These are phyloP conservation scores for Graphium sp. DNA, from an alignment of 2,329 filamentous ascomycete species.

Conservation along the genomic window DNA sequence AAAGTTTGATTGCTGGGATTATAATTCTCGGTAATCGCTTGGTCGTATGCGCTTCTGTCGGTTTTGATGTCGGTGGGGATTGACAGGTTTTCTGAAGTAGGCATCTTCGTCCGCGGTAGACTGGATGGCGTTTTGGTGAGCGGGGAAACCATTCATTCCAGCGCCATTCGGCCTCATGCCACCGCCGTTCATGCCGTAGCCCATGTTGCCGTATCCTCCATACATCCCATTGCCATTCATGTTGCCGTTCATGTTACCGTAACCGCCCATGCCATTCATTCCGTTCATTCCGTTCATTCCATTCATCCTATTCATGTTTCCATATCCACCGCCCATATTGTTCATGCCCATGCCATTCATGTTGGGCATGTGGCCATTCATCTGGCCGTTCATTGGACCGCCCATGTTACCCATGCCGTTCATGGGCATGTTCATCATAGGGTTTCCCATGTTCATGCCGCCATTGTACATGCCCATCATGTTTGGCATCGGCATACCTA, in stretches of 20 bases:
- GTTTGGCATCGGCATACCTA: conserved; percentile 5
- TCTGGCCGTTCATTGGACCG: conserved; percentile 7
- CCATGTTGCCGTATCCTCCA: conserved; percentile 15
- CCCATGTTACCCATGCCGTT: conserved; percentile 9
- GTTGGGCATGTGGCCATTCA: conserved; percentile 9
- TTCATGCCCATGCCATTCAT: conserved; percentile 14
- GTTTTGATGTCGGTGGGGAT: conserved; percentile 79
- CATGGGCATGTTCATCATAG: conserved; percentile 21
- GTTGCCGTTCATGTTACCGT: conserved; percentile 8
- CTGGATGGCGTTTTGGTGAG: conserved; percentile 10
- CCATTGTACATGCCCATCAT: conserved; percentile 11
- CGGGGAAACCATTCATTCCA: conserved; percentile 7
- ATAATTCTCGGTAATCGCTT: conserved; percentile 81
- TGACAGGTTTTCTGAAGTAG: conserved; percentile 91
- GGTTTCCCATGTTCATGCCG: conserved; percentile 8
- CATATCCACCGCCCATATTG: conserved; percentile 14
- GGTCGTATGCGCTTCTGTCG: conserved; percentile 64
- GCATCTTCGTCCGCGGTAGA: conserved; percentile 53
- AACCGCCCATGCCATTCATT: conserved; percentile 18
- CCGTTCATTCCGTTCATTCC: conserved; percentile 13
- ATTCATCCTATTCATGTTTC: conserved; percentile 12
- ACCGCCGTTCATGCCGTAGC: conserved; percentile 13
- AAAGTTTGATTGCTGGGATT: too few relatives aligned
- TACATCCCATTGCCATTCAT: conserved; percentile 11
- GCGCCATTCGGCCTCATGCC: conserved; percentile 12